Percentiles rank a stretch among this genome's conserved stretches.
These are phyloP conservation scores for Agaricus sinodeliciosus DNA, from an alignment of 768 basidiomycete genomes.

Conservation along the genomic window DNA sequence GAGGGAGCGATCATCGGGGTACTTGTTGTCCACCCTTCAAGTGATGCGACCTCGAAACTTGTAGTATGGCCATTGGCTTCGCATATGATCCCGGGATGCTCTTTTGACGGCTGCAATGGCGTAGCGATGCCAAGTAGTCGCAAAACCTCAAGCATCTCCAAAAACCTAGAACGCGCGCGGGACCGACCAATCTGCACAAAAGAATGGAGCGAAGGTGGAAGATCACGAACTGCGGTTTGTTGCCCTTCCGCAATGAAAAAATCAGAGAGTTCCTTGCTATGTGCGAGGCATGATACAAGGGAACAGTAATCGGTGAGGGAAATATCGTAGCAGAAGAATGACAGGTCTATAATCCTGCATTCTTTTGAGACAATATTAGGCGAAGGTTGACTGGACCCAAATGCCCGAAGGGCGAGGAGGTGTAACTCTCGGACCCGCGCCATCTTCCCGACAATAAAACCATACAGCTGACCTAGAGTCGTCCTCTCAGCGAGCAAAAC, in stretches of 20 bases:
- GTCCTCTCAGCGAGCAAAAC: slow-evolving; percentile 64
- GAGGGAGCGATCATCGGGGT: slow-evolving; percentile 42
- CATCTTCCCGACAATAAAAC: slow-evolving; percentile 63
- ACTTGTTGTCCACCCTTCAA: slow-evolving; percentile 37
- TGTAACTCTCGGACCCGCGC: slow-evolving; percentile 62
- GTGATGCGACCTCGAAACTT: slow-evolving; percentile 36
- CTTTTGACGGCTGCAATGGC: slow-evolving; percentile 44
- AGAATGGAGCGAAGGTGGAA: slow-evolving; percentile 44
- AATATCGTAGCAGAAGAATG: slow-evolving; percentile 58
- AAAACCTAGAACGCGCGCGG: slow-evolving; percentile 49
- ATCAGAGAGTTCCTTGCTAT: slow-evolving; percentile 50
- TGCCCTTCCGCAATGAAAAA: slow-evolving; percentile 46
- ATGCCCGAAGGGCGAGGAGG: slow-evolving; percentile 39
- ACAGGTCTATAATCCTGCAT: slow-evolving; percentile 51
- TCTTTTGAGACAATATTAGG: slow-evolving; percentile 43
- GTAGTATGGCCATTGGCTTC: slow-evolving; percentile 35
- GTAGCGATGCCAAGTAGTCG: slow-evolving; percentile 49
- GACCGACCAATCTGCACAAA: slow-evolving; percentile 54
- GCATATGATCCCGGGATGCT: slow-evolving; percentile 40
- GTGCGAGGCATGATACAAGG: slow-evolving; percentile 47
- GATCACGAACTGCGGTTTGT: slow-evolving; percentile 41
- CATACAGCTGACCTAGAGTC: slow-evolving; percentile 68
- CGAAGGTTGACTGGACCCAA: slow-evolving; percentile 34
- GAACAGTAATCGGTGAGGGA: slow-evolving; percentile 61
- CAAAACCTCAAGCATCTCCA: slow-evolving; percentile 57